phyloP scores from a whole-genome alignment of 139 green algal genomes.

The Chlamydomonas eustigma region DNA sequence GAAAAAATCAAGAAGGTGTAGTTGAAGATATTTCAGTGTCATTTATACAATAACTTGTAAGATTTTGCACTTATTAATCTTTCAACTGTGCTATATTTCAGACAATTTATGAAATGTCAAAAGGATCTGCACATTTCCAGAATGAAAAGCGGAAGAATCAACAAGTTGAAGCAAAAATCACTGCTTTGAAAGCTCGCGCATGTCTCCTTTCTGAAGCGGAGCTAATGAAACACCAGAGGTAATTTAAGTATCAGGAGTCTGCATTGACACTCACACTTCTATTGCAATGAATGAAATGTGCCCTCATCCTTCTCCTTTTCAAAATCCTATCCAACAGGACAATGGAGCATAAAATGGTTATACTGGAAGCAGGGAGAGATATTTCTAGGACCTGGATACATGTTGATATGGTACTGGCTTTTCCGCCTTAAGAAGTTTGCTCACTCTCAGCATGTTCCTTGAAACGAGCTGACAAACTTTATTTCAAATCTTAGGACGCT shows the following conservation, averaged over 20 bases:
- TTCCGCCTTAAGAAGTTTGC: no score
- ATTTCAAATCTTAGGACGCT: conserved; percentile 54
- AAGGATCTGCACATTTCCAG: conserved; percentile 75
- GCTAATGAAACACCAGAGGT: conserved; percentile 45
- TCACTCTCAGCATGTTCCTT: no score
- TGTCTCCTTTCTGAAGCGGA: conserved; percentile 31
- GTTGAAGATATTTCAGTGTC: no score
- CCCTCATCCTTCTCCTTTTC: no score
- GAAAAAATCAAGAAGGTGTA: conserved; percentile 66
- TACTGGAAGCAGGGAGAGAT: conserved; percentile 69
- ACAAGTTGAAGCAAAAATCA: conserved; percentile 47
- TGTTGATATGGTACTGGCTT: conserved; percentile 90
- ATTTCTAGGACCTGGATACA: conserved; percentile 74
- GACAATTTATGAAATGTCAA: conserved; percentile 1
- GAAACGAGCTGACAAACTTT: no score
- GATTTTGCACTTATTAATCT: no score
- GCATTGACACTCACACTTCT: no score
- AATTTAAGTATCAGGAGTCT: no score
- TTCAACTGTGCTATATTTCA: no score
- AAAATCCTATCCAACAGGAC: not conserved
- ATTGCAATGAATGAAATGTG: no score
- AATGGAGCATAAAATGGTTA: conserved; percentile 30
- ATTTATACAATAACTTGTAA: no score
- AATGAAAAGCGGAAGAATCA: conserved; percentile 90
- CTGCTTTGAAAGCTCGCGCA: conserved; percentile 32